Conservation (phyloP, 495 filamentous ascomycete genomes). For the Chaetomium fimeti region DNA sequence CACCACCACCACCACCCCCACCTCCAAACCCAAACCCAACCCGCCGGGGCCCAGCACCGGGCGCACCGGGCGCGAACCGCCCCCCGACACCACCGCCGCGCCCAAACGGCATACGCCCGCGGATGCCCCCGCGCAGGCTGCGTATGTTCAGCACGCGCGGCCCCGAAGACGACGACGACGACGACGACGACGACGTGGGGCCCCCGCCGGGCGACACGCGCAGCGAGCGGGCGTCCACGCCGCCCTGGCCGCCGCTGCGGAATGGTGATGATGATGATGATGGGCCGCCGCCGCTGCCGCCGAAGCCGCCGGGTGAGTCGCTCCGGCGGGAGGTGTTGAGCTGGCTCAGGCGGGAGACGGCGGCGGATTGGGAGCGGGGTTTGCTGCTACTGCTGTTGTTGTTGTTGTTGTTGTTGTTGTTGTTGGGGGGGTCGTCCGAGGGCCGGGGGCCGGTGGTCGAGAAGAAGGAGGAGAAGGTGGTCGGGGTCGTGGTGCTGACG, state of each 20-base stretch:
- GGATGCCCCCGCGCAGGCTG: conserved; percentile 28
- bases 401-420: conserved; percentile 10
- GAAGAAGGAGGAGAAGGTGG: conserved; percentile 19
- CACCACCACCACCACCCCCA: no score
- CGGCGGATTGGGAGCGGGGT: conserved; percentile 20
- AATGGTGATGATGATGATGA: background rate
- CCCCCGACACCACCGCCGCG: background rate
- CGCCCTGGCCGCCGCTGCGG: background rate
- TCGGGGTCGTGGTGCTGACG: conserved; percentile 12
- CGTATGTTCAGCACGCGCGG: conserved; percentile 34
- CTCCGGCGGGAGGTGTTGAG: conserved; percentile 5
- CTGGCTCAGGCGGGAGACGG: conserved; percentile 28
- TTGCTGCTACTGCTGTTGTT: conserved; percentile 12
- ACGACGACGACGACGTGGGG: no score
- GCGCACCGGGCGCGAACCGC: background rate
- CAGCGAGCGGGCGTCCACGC: conserved; percentile 28
- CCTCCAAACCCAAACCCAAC: background rate
- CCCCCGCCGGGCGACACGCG: conserved; percentile 11
- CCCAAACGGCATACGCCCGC: conserved; percentile 12
- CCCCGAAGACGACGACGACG: background rate
- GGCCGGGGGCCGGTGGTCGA: conserved; percentile 22
- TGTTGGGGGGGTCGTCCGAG: conserved; percentile 16
- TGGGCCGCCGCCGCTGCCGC: background rate
- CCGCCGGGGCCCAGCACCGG: background rate
- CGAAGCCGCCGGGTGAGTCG: no score